Conservation (phyloP, 164 flowering plant genomes). For the Piper longum region DNA sequence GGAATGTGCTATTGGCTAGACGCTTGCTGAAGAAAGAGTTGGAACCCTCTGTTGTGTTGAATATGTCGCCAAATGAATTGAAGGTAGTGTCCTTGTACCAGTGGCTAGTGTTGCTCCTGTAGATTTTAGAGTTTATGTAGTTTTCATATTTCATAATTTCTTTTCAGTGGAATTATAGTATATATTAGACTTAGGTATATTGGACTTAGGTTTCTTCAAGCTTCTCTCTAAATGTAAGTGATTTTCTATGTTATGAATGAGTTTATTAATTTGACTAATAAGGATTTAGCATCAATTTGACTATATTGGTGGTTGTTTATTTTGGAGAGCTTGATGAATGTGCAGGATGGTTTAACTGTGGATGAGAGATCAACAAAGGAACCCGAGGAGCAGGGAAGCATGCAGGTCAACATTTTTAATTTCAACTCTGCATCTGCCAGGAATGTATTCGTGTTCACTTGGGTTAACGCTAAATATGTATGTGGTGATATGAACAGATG, state of each 20-base stretch:
- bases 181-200: no score
- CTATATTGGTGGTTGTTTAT: no score
- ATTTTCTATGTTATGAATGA: no score
- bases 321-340: slow-evolving; percentile 1
- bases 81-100: slow-evolving; percentile 32
- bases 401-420: slow-evolving; percentile 49
- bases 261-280: no score
- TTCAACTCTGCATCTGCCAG: neutral
- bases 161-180: no score
- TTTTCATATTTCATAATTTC: no score
- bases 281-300: no score
- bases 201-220: no score
- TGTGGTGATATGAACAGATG: slow-evolving; percentile 39
- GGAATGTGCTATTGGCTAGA: slow-evolving; percentile 39
- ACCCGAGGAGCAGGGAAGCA: slow-evolving; percentile 59
- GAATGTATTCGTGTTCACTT: neutral
- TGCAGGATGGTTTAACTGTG: slow-evolving; percentile 74
- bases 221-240: no score
- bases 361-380: slow-evolving; percentile 62
- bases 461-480: neutral
- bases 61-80: slow-evolving; percentile 72
- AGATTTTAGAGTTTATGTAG: neutral
- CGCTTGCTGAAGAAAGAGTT: slow-evolving; percentile 65
- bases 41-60: slow-evolving; percentile 61
- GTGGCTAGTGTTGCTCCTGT: neutral